These are phyloP conservation scores for Vicia sativa DNA, from an alignment of 306 rosid species.

Conservation along the genomic window DNA sequence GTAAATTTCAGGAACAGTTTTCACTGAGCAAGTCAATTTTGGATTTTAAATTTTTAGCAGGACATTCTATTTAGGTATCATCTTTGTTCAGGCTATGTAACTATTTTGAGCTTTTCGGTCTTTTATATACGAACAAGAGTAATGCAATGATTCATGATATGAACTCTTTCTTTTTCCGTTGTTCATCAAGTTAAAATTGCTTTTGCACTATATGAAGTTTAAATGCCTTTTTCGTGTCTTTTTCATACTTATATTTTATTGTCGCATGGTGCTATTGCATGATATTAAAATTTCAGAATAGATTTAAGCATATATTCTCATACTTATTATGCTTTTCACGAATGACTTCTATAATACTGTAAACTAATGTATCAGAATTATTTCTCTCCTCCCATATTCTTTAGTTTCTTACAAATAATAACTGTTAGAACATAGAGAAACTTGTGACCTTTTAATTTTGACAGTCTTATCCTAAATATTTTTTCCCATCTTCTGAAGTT, in stretches of 20 bases:
- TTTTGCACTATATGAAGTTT: background rate
- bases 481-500: background rate
- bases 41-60: conserved; percentile 10
- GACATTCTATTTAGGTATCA: conserved; percentile 15
- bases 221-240: background rate
- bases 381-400: background rate
- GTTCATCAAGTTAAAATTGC: background rate
- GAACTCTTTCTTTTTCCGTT: conserved; percentile 4
- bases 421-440: background rate
- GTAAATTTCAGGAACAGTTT: conserved; percentile 19
- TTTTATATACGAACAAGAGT: background rate
- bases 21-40: conserved; percentile 1
- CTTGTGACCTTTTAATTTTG: too few relatives aligned
- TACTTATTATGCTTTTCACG: conserved; percentile 10
- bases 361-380: background rate
- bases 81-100: background rate
- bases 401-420: conserved; percentile 13
- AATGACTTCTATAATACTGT: background rate
- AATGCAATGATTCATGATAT: conserved; percentile 13
- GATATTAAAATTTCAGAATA: conserved; percentile 8
- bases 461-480: background rate
- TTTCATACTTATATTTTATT: conserved; percentile 3
- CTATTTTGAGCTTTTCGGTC: background rate
- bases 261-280: background rate
- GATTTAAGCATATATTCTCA: conserved; percentile 3